A percentile compares a stretch with the other conserved stretches of the same genome.
Evolutionary conservation across 305 asterid species (phyloP).

Genomic region (Rubia tinctorum): DNA sequence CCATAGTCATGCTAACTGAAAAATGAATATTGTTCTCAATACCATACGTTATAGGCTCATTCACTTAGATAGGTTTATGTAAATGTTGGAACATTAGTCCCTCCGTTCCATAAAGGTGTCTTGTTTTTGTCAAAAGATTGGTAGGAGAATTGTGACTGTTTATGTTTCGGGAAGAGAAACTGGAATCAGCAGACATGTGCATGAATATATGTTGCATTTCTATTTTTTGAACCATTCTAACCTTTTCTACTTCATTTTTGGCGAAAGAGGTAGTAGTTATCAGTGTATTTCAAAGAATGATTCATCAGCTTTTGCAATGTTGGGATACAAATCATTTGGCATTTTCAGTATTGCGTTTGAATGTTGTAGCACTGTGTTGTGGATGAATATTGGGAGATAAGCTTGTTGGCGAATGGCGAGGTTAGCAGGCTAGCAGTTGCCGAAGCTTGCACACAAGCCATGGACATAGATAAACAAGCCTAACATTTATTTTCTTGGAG

Average conservation of each 20-base stretch:
- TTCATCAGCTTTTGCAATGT: not conserved
- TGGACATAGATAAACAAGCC: conserved; percentile 67
- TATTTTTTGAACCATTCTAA: conserved; percentile 10
- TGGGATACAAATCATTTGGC: not conserved
- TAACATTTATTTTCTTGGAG: no score
- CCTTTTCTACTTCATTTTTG: conserved; percentile 18
- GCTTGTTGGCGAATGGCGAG: conserved; percentile 95
- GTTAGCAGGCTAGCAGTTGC: conserved; percentile 93
- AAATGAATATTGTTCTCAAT: not conserved
- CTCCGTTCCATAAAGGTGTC: not conserved
- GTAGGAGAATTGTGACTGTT: not conserved
- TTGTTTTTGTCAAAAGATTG: not conserved
- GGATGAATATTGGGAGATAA: conserved; percentile 58
- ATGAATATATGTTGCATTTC: not conserved
- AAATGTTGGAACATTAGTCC: not conserved
- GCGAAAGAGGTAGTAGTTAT: no score
- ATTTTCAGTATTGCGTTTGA: not conserved
- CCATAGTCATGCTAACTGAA: not conserved
- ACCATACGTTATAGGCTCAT: not conserved
- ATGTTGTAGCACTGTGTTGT: not conserved
- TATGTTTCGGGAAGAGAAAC: not conserved
- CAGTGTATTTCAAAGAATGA: no score
- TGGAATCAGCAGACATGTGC: not conserved
- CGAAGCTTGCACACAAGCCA: conserved; percentile 92
- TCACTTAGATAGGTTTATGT: not conserved